Evolutionary conservation across 306 rosid species (phyloP).

Genomic region (Vachellia collinsii): DNA sequence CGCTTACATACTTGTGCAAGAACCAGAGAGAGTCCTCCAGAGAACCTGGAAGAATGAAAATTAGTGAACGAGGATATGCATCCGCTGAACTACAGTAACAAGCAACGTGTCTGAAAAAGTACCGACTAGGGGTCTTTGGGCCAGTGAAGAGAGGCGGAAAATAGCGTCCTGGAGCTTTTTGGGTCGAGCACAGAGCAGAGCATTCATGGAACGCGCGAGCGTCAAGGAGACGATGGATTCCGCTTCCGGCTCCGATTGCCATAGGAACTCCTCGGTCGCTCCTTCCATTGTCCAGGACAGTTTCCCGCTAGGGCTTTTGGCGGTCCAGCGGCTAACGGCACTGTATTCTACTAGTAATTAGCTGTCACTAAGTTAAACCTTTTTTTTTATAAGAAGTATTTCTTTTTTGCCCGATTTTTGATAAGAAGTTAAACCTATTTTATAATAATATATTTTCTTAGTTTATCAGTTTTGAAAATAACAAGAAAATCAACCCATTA

Average conservation of each 20-base stretch:
- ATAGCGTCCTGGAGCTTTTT: constrained; percentile 72
- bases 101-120: not conserved
- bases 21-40: constrained; percentile 75
- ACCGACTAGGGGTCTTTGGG: constrained; percentile 42
- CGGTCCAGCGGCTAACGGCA: not conserved
- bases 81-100: not conserved
- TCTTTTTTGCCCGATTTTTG: too few species aligned
- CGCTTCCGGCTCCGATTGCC: constrained; percentile 51
- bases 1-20: constrained; percentile 67
- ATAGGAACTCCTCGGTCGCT: constrained; percentile 30
- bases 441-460: too few species aligned
- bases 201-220: constrained; percentile 61
- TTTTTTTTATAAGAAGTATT: too few species aligned
- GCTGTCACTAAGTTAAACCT: too few species aligned
- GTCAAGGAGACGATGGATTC: constrained; percentile 67
- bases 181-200: constrained; percentile 71
- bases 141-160: constrained; percentile 53
- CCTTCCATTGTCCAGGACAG: constrained; percentile 38
- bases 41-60: constrained; percentile 38
- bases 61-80: not conserved
- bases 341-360: not conserved
- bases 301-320: not conserved
- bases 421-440: too few species aligned
- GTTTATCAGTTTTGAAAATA: too few species aligned
- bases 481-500: too few species aligned